A percentile compares a stretch with the other conserved stretches of the same genome.
phyloP scores from a whole-genome alignment of 305 asterid species.

The Coffea humblotiana region DNA sequence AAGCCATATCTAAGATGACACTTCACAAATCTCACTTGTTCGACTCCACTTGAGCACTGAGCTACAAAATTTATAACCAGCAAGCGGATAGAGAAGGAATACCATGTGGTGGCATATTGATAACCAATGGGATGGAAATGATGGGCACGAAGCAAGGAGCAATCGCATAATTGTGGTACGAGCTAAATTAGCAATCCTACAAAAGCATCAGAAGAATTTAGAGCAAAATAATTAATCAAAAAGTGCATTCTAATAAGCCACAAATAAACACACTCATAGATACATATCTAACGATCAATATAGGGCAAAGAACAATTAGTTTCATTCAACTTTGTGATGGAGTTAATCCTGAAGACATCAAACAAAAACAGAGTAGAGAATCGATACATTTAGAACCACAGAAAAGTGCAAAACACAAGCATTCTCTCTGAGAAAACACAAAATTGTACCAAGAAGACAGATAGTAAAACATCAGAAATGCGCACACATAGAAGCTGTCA shows the following conservation, averaged over 20 bases:
- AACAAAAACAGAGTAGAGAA: not conserved
- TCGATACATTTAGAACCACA: not conserved
- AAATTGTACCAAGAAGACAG: not conserved
- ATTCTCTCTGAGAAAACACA: not conserved
- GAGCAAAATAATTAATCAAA: not conserved
- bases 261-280: slow-evolving; percentile 3
- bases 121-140: slow-evolving; percentile 90
- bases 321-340: no score
- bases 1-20: not conserved
- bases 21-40: not conserved
- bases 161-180: slow-evolving; percentile 84
- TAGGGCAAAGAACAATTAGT: not conserved
- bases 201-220: slow-evolving; percentile 11
- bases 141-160: slow-evolving; percentile 90
- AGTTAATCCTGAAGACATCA: not conserved
- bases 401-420: not conserved
- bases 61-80: slow-evolving; percentile 9
- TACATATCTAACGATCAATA: not conserved
- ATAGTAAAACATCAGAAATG: not conserved
- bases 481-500: not conserved
- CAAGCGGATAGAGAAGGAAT: slow-evolving; percentile 28
- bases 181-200: slow-evolving; percentile 89
- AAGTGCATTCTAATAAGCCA: not conserved
- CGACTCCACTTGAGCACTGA: not conserved
- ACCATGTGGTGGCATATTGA: slow-evolving; percentile 91